Evolutionary conservation across 1,139 yeast genomes (phyloP).

Genomic region (Suhomyces bolitotheri): DNA sequence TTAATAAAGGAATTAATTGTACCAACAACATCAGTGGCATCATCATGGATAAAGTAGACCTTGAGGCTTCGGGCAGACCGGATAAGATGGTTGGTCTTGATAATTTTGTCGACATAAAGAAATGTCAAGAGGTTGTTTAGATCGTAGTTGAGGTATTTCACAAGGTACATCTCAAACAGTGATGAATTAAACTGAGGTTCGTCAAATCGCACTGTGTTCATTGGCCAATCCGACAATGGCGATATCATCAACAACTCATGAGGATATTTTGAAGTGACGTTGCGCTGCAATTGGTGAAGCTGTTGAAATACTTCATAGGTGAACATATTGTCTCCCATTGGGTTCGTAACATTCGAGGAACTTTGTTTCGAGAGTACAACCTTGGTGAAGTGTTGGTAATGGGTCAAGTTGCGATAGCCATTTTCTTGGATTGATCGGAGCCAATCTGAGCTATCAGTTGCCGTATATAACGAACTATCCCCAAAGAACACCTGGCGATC

Average conservation of each 20-base stretch:
- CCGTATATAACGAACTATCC: neutral
- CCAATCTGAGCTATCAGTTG: neutral
- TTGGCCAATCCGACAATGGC: conserved; percentile 24
- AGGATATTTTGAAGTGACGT: conserved; percentile 1
- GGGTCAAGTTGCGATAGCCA: neutral
- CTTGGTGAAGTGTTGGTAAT: conserved; percentile 6
- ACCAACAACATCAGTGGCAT: conserved; percentile 3
- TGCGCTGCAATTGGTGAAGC: conserved; percentile 12
- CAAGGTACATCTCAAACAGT: conserved; percentile 20
- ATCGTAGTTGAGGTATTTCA: conserved; percentile 31
- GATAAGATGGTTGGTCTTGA: conserved; percentile 51
- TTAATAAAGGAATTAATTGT: conserved; percentile 7
- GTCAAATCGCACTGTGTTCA: conserved; percentile 13
- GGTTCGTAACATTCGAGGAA: neutral
- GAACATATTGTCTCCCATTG: conserved; percentile 20
- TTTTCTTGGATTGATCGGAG: neutral
- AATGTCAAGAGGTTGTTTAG: conserved; percentile 19
- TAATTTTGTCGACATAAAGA: conserved; percentile 42
- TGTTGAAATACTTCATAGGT: conserved; percentile 19
- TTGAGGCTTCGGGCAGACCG: conserved; percentile 45
- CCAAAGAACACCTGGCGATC: neutral
- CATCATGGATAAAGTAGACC: conserved; percentile 30
- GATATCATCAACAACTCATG: conserved; percentile 19
- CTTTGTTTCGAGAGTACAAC: conserved; percentile 8
- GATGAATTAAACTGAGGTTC: neutral